Conservation (phyloP, 345 rosid genomes). For the Acer campestre region DNA sequence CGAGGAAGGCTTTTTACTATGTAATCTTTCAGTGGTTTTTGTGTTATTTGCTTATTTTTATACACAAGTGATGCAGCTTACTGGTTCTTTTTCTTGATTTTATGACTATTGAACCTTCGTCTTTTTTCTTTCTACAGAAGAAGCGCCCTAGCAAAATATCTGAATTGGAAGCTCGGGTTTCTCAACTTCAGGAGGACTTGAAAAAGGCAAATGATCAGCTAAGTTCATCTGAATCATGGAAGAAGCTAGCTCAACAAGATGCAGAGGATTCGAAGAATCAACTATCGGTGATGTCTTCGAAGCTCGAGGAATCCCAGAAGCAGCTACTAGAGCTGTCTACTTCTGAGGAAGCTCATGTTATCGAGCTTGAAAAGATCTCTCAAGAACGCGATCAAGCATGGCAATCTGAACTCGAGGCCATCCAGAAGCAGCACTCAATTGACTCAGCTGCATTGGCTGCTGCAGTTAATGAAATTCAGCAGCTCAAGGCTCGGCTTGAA, state of each 20-base stretch:
- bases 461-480: constrained; percentile 72
- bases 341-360: constrained; percentile 46
- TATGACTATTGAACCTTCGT: constrained; percentile 10
- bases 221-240: constrained; percentile 62
- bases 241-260: constrained; percentile 74
- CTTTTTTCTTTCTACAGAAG: constrained; percentile 53
- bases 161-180: constrained; percentile 71
- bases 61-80: background rate
- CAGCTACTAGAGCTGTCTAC: constrained; percentile 53
- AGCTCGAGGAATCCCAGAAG: constrained; percentile 64
- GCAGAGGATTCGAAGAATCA: constrained; percentile 78
- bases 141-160: constrained; percentile 84
- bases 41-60: background rate
- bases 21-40: background rate
- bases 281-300: constrained; percentile 48
- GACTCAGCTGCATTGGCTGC: constrained; percentile 59
- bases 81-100: too few species aligned
- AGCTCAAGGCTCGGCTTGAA: constrained; percentile 66
- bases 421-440: constrained; percentile 54
- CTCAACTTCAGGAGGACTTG: constrained; percentile 83
- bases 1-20: background rate
- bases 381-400: constrained; percentile 51
- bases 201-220: constrained; percentile 80
- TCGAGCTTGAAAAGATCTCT: constrained; percentile 46
- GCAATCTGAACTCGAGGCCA: constrained; percentile 56